Evolutionary conservation across 2,329 filamentous ascomycete species (phyloP).

Genomic region (Tolypocladium album): DNA sequence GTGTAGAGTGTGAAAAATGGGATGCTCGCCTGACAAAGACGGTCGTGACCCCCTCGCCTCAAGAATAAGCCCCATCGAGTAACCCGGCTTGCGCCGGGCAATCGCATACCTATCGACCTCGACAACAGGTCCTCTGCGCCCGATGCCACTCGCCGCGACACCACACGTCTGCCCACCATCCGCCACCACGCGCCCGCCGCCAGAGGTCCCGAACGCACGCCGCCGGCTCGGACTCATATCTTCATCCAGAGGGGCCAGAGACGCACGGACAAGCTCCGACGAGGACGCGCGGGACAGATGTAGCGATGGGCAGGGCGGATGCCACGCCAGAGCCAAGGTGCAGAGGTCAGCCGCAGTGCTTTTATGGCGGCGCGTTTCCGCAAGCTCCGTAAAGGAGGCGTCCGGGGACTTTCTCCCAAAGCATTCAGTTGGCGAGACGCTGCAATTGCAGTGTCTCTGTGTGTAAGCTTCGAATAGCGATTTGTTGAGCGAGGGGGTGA

Average conservation of each 20-base stretch:
- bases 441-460: slow-evolving; percentile 49
- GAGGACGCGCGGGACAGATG: slow-evolving; percentile 19
- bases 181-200: slow-evolving; percentile 11
- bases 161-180: slow-evolving; percentile 37
- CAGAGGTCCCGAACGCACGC: slow-evolving; percentile 6
- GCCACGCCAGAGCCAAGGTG: slow-evolving; percentile 40
- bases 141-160: slow-evolving; percentile 29
- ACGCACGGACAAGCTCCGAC: slow-evolving; percentile 23
- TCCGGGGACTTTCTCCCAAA: slow-evolving; percentile 99
- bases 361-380: slow-evolving; percentile 99
- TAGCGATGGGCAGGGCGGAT: slow-evolving; percentile 32
- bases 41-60: slow-evolving; percentile 70
- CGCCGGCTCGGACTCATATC: slow-evolving; percentile 66
- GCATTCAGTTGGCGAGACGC: slow-evolving; percentile 38
- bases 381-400: slow-evolving; percentile 46
- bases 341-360: slow-evolving; percentile 86
- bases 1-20: slow-evolving; percentile 23
- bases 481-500: slow-evolving; percentile 91
- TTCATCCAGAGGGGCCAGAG: slow-evolving; percentile 58
- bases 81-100: slow-evolving; percentile 59
- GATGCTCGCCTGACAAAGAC: slow-evolving; percentile 12
- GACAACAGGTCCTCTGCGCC: slow-evolving; percentile 68
- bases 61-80: slow-evolving; percentile 99
- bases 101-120: slow-evolving; percentile 98
- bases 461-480: slow-evolving; percentile 99